Base-by-base conservation (phyloP, 2,329 filamentous ascomycete species). In the Septoria petroselini region DNA sequence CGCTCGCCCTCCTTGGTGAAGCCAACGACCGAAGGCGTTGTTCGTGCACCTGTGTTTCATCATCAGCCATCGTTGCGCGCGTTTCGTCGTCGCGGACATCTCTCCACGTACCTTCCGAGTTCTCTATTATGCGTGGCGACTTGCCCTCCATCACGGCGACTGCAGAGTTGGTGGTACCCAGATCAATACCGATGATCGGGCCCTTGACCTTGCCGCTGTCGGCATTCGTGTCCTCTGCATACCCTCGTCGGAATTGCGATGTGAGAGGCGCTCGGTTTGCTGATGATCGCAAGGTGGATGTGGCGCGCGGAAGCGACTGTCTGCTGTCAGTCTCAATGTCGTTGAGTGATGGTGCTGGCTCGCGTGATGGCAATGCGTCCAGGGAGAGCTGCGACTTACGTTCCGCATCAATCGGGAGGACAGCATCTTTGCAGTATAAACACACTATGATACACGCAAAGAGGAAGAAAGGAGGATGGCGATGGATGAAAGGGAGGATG, bases 111-210 rank as follows among this genome's bases (percentile, higher is more conserved):
- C 89, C 91, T 80, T 97, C 91, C 21, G 91, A 79, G 82, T 97
- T 97, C 76, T 96, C 91, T 71, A 97, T 97, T 71, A 97, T 97
- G 75, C 85, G 89, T 65, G 91, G 89, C 50, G 81, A 75, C 80
- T 95, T 95, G 75, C 91, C 93, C 80, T 97, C 91, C 91, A 97
- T 95, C 60, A 97, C 79, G 67, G 91, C 91, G 55, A 97, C 91
- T 50, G 91, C 91, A 54, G 91, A 96, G 83, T 97, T 97, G 66
- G 91, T 97, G 70, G 91, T 97, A 70, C 91, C 91, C 68, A 97
- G 77, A 81, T 97, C 91, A 71, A 97, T 96, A 85, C 93, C 93
- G 68, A 97, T 96, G 72, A 97, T 91, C 68, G 88, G 77, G 69
- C 93, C 93, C 77, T 91, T 88, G 55, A 97, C 88, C 83, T 96